Percentiles rank a stretch among this genome's conserved stretches.
Evolutionary conservation across 2,329 filamentous ascomycete genomes (phyloP).

Genomic region (Nemania sp.): DNA sequence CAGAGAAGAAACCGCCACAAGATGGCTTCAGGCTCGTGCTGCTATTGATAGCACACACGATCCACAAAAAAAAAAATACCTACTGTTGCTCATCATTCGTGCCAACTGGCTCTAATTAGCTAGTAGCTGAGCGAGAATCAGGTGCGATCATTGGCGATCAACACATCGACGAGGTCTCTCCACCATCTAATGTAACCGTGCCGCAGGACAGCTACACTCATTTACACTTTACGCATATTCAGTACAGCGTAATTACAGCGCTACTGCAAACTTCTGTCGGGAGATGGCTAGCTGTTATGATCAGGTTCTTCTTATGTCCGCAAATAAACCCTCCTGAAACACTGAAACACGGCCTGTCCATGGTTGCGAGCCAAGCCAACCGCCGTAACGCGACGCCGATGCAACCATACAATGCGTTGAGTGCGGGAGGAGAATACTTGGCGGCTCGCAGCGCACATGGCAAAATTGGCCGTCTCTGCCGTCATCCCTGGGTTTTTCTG

Average conservation of each 20-base stretch:
- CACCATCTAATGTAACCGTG: slow-evolving; percentile 19
- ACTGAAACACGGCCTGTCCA: slow-evolving; percentile 19
- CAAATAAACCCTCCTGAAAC: slow-evolving; percentile 23
- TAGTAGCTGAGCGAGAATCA: slow-evolving; percentile 19
- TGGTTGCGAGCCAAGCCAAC: slow-evolving; percentile 1
- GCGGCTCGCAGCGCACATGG: slow-evolving; percentile 18
- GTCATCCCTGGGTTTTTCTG: slow-evolving; percentile 15
- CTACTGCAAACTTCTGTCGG: neutral
- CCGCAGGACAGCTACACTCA: too few species aligned
- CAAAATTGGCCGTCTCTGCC: slow-evolving; percentile 16
- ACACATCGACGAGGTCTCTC: slow-evolving; percentile 3
- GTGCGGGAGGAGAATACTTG: slow-evolving; percentile 4
- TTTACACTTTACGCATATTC: neutral
- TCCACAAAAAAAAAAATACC: slow-evolving; percentile 12
- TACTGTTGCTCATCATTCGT: slow-evolving; percentile 8
- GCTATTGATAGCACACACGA: slow-evolving; percentile 25
- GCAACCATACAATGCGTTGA: slow-evolving; percentile 1
- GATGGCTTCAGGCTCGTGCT: slow-evolving; percentile 7
- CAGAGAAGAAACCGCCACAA: neutral
- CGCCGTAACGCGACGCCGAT: too few species aligned
- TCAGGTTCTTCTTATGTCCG: slow-evolving; percentile 11
- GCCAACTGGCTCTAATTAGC: slow-evolving; percentile 10
- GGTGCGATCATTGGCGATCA: slow-evolving; percentile 16
- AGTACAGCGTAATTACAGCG: neutral
- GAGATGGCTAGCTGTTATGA: slow-evolving; percentile 1